Evolutionary conservation across 2,329 filamentous ascomycete species (phyloP).

Genomic region (Cyphellophora attinorum): DNA sequence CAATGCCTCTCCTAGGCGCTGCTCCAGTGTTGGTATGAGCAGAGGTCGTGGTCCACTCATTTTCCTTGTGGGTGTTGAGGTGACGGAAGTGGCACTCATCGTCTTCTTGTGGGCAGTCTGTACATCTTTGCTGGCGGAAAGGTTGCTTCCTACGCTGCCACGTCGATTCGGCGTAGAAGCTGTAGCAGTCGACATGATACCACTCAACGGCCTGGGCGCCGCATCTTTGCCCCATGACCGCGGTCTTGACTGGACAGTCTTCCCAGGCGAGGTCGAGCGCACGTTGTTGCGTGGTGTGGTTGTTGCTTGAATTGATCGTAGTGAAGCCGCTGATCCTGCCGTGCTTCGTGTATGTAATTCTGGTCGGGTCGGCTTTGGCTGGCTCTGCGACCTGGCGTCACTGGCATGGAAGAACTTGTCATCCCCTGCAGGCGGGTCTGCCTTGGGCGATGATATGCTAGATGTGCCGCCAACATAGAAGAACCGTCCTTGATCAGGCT

Average conservation of each 20-base stretch:
- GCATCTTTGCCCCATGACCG: too few relatives aligned
- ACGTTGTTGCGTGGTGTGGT: too few relatives aligned
- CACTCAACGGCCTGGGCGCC: too few relatives aligned
- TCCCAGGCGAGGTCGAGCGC: too few relatives aligned
- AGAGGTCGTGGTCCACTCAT: constrained; percentile 2
- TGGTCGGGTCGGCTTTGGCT: not conserved
- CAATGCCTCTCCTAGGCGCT: not conserved
- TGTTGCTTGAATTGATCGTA: too few relatives aligned
- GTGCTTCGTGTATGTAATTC: not conserved
- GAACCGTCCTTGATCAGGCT: constrained; percentile 23
- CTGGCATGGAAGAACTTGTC: constrained; percentile 59
- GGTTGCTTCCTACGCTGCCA: not conserved
- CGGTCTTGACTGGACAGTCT: too few relatives aligned
- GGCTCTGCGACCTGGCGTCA: constrained; percentile 43
- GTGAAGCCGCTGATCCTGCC: too few relatives aligned
- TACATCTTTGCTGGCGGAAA: not conserved
- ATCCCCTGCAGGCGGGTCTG: constrained; percentile 28
- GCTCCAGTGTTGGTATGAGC: not conserved
- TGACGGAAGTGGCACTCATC: constrained; percentile 13
- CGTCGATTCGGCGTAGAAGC: not conserved
- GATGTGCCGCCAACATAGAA: constrained; percentile 14
- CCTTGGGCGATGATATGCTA: not conserved
- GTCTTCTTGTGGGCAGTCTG: constrained; percentile 11
- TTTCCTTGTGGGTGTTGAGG: constrained; percentile 2
- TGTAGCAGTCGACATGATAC: too few relatives aligned